Base-by-base conservation (phyloP, 2,329 filamentous ascomycete genomes). In the Hymenoscyphus scutula region DNA sequence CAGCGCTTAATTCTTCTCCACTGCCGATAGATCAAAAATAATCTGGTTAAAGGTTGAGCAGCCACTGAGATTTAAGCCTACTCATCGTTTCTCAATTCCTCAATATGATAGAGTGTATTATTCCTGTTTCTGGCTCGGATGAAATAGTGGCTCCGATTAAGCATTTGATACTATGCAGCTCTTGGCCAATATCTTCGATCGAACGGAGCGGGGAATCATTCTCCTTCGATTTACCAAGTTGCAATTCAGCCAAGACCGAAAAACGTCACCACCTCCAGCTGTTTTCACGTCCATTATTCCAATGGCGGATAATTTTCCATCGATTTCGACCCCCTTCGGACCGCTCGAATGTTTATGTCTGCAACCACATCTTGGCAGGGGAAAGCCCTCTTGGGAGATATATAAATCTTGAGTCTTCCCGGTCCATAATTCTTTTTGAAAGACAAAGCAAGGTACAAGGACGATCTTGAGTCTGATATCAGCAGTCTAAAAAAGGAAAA, bases 1-100 rank as follows among this genome's bases (percentile, higher is more conserved):
- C 11, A 19, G n/a, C 13, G 41, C 54, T 19, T 37, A 32, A 23
- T 48, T 25, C 11, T 27, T 51, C 11, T 38, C 19, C 29, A 37
- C 25, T 55, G 60, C 54, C 29, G 37, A 38, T 23, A 38, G 23
- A 51, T 27, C 29, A 32, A 32, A n/a, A 34, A 37, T 19, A 58
- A 54, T 59, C 51, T 59, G 30, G 60, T 34, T 62, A 59, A 62
- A 62, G 8, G 13, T 5, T 23, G 45, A 51, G 45, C 45, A 51
- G 6, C 45, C 45, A 51, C 45, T 51, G 23, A 11, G 45, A 15
- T 23, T 51, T 51, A 23, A 51, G 45, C 45, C 45, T 51, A 11
- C 19, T 25, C 45, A 13, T 51, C 45, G 45, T 51, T 23, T 51
- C 6, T 25, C 19, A 23, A 23, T 51, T 51, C 23, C 13, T 10